Conservation (phyloP, 805 yeast genomes). For the Candida ponderosae region DNA sequence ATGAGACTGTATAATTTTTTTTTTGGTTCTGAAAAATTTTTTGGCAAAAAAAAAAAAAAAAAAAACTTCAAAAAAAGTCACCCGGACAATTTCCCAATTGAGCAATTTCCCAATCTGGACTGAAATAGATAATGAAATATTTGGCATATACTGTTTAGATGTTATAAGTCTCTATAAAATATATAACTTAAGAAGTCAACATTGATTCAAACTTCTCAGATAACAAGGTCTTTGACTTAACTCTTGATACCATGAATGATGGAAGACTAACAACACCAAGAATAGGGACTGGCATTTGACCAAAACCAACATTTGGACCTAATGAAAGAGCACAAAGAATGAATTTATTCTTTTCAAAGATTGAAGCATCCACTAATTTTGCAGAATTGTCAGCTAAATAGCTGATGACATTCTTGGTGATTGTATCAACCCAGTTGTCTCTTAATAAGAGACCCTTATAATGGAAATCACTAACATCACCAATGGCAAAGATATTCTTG, state of each 20-base stretch:
- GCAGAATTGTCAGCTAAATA: background rate
- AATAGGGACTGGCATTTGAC: constrained; percentile 15
- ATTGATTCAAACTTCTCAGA: background rate
- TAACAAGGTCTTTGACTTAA: no score
- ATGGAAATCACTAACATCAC: constrained; percentile 18
- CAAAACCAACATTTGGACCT: constrained; percentile 16
- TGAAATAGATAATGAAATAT: no score
- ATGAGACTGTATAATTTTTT: no score
- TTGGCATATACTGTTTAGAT: no score
- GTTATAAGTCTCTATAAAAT: no score
- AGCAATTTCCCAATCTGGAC: background rate
- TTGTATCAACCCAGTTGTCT: constrained; percentile 8
- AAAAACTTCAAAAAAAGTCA: no score
- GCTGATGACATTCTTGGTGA: constrained; percentile 12
- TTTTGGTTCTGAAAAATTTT: background rate
- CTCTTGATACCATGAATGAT: background rate
- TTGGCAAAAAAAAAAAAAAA: no score
- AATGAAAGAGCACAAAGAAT: constrained; percentile 6
- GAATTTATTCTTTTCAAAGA: no score
- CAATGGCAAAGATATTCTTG: constrained; percentile 21
- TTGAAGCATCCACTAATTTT: background rate
- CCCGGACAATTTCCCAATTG: background rate
- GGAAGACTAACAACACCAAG: constrained; percentile 8
- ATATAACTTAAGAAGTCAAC: no score
- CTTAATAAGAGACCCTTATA: constrained; percentile 12